Conservation (phyloP, 495 filamentous ascomycete genomes). For the Aspergillus sparsus region DNA sequence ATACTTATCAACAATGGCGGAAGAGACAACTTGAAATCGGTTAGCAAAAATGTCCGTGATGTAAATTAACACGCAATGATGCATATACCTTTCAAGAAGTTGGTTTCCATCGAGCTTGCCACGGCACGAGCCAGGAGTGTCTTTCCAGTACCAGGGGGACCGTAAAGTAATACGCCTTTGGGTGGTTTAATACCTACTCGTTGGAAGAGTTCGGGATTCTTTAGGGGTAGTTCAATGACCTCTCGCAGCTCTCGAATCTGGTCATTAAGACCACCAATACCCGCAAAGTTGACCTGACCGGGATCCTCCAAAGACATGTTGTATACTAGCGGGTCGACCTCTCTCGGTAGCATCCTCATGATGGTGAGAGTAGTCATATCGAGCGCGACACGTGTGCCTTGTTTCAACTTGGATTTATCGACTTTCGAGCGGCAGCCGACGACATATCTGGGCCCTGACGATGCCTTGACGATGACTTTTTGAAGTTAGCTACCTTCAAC, state of each 20-base stretch:
- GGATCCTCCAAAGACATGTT: constrained; percentile 99
- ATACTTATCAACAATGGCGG: constrained; percentile 99
- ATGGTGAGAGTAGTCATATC: constrained; percentile 99
- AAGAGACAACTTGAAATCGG: constrained; percentile 77
- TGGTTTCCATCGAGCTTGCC: constrained; percentile 95
- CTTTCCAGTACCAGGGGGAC: constrained; percentile 97
- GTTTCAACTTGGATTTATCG: constrained; percentile 93
- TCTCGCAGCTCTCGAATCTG: constrained; percentile 97
- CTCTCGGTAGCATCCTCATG: constrained; percentile 98
- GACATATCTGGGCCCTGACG: constrained; percentile 95
- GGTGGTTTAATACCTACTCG: constrained; percentile 98
- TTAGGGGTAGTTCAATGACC: constrained; percentile 96
- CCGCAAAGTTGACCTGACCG: constrained; percentile 96
- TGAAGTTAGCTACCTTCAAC: constrained; percentile 17
- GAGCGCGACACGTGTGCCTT: constrained; percentile 95
- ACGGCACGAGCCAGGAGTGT: constrained; percentile 94
- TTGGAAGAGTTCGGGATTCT: constrained; percentile 97
- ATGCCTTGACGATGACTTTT: constrained; percentile 81
- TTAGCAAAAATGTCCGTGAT: constrained; percentile 25
- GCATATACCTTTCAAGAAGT: constrained; percentile 88
- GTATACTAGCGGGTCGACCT: constrained; percentile 98
- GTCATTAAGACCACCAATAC: constrained; percentile 97
- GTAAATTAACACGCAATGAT: neutral
- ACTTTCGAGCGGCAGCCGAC: constrained; percentile 98
- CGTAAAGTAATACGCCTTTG: constrained; percentile 96